A percentile compares a stretch with the other conserved stretches of the same genome.
Conservation (phyloP, 1,284 basidiomycete species). For the Austroboletus niveus region DNA sequence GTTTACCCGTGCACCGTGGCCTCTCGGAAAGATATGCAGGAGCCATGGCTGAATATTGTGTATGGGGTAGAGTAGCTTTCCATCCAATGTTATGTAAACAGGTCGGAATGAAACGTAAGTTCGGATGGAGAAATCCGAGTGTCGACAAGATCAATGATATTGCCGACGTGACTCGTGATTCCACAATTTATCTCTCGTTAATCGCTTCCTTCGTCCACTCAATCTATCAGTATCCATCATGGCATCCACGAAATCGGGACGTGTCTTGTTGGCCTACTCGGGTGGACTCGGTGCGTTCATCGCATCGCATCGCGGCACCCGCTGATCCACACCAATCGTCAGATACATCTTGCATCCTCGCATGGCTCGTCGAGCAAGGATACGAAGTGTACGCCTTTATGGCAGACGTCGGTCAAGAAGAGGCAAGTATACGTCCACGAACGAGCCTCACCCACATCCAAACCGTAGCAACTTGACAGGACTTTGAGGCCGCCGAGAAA, state of each 20-base stretch:
- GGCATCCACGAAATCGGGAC: slow-evolving; percentile 47
- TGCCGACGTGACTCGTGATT: too few species aligned
- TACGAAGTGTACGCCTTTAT: slow-evolving; percentile 99
- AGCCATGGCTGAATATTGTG: too few species aligned
- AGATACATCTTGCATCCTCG: slow-evolving; percentile 93
- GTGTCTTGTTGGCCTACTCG: slow-evolving; percentile 94
- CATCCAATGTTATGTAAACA: too few species aligned
- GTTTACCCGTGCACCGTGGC: too few species aligned
- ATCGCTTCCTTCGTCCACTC: neutral
- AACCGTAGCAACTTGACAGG: slow-evolving; percentile 45
- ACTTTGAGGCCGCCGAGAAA: slow-evolving; percentile 89
- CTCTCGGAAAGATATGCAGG: too few species aligned
- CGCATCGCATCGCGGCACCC: neutral
- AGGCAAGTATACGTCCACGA: slow-evolving; percentile 48
- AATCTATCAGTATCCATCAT: slow-evolving; percentile 4
- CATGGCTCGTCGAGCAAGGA: slow-evolving; percentile 96
- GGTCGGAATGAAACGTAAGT: too few species aligned
- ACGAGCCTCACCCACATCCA: neutral
- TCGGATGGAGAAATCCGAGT: too few species aligned
- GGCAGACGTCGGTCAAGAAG: slow-evolving; percentile 98
- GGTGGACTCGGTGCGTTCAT: slow-evolving; percentile 86
- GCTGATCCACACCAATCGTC: slow-evolving; percentile 7
- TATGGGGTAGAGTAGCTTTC: too few species aligned
- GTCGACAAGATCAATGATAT: too few species aligned
- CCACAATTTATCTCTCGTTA: too few species aligned